phyloP scores from a whole-genome alignment of 306 rosid genomes.

The Pyrus betulifolia region DNA sequence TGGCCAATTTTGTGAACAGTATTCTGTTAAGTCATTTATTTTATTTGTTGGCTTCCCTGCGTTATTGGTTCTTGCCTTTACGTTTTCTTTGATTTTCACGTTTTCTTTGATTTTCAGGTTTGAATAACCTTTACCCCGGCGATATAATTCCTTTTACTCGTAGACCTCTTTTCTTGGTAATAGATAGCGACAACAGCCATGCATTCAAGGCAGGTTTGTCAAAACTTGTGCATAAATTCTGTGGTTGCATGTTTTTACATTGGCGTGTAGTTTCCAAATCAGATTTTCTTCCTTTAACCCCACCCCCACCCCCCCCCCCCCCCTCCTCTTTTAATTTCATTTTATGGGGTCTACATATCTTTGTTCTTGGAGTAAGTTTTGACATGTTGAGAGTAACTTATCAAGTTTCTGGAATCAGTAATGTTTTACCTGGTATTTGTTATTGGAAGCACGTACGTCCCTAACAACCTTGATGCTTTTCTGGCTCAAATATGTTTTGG shows the following conservation, averaged over 20 bases:
- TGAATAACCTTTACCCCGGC: constrained; percentile 80
- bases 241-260: constrained; percentile 20
- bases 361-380: constrained; percentile 16
- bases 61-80: constrained; percentile 12
- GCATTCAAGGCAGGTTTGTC: constrained; percentile 99
- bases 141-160: constrained; percentile 94
- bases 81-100: constrained; percentile 41
- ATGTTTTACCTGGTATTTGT: background rate
- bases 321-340: background rate
- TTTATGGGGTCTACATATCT: background rate
- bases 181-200: constrained; percentile 96
- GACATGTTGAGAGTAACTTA: background rate
- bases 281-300: constrained; percentile 8
- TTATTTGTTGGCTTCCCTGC: background rate
- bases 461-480: constrained; percentile 6
- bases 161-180: constrained; percentile 85
- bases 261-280: constrained; percentile 12
- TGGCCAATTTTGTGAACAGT: background rate
- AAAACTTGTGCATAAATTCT: constrained; percentile 56
- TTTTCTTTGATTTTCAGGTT: constrained; percentile 58
- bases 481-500: constrained; percentile 3
- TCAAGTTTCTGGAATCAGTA: background rate
- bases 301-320: background rate
- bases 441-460: background rate
- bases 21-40: background rate